Base-by-base conservation (phyloP, 108 stramenopile genomes). In the Schizochytrium sp. region DNA sequence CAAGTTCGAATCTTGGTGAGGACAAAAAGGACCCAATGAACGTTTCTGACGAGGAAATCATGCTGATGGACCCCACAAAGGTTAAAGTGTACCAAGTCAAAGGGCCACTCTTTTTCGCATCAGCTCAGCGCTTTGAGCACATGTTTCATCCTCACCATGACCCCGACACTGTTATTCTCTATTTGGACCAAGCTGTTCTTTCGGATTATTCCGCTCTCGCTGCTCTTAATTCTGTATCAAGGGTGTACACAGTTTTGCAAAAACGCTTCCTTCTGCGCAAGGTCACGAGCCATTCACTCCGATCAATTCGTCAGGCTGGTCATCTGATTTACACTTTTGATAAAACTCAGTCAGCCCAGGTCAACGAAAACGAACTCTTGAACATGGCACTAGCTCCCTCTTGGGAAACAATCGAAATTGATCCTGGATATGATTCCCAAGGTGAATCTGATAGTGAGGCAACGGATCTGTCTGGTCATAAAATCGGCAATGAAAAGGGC, bases 181-280 rank as follows among this genome's bases (percentile, higher is more conserved):
- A 91, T 55, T 4, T 91, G 55, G 87, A 92, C 50, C 87, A 89
- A 46, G 91, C 91, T 38, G 57, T 88, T 7, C 55, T 92, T 19
- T 83, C 55, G n/a, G 91, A 92, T 88, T 92, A 90, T 91, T 90
- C 89, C 56, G 91, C 91, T 64, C 87, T 92, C 61, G n/a, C 89
- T 38, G 58, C 89, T 44, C 57, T 92, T 17, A 87, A 89, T 38
- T 61, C 69, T 4, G 87, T 92, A 0, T 88, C 89, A 38, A 72
- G 90, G 57, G 72, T 73, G 13, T 92, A 92, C 42, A 2, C 49
- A 13, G 91, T 87, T 13, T 88, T 55, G 15, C 89, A 87, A 15
- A 92, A 92, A 89, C 56, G 45, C 15, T 53, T 92, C 28, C 91
- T 72, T 42, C 72, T 92, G 56, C 76, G 89, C 55, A 91, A 89